Evolutionary conservation across 257 asterid species (phyloP), one percentile per base, ranked within the genome.

Genomic region (Marsdenia floribunda): DNA sequence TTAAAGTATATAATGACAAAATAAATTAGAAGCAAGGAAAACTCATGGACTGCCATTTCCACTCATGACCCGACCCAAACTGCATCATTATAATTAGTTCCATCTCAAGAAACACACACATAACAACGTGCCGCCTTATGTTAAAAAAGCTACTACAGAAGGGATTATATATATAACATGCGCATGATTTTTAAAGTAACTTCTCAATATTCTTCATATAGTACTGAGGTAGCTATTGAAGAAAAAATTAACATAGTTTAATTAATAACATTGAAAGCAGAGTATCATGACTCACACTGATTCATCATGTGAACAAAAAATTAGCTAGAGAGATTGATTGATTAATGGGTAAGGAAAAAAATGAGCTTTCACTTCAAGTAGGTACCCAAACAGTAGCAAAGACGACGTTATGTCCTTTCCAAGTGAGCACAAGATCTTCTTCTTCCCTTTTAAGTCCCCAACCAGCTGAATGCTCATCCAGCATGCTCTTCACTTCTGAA

Each of bases 391-490:
- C 88, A 78, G 96, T 87, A 35, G 97, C 99, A 82, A 94, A 94
- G 22, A 94, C 96, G 6, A 87, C 98, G 75, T 88, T 92, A 57
- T 94, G 97, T 0, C 99, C 99, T 84, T 94, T 94, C 99, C 99
- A 94, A 15, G 99, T 94, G 16, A 94, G 96, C 67, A 92, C 92
- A 6, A 90, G 68, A 83, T 90, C 89, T 1, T 89, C 90, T 1
- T 94, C 97, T 71, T 92, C 97, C 84, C 79, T 94, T 89, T 92
- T 94, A 18, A 92, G 70, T 37, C 99, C 99, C 99, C 99, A 94
- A 0, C 97, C 99, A 0, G 97, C 97, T 18, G 99, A 97, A 77
- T 94, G 98, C 58, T 92, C 96, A 65, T 90, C 98, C 63, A 94
- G 76, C 98, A 94, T 92, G 63, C 50, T 83, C 86, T 88, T 92